Evolutionary conservation across 257 asterid species (phyloP).

Genomic region (Leptodermis oblonga): DNA sequence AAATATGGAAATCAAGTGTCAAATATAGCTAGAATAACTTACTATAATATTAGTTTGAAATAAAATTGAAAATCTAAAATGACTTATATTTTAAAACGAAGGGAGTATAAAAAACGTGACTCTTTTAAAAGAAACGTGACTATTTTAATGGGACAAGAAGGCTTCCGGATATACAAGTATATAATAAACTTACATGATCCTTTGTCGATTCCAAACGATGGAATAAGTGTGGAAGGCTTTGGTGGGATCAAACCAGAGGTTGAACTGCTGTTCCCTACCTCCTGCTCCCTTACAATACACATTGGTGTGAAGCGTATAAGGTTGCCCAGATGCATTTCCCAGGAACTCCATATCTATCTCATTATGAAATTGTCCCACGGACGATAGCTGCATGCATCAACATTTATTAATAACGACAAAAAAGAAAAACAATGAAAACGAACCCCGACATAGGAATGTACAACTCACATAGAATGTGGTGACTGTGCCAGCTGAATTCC

Average conservation of each 20-base stretch:
- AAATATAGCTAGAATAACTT: no score
- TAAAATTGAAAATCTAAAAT: no score
- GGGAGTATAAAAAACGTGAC: no score
- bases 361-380: slow-evolving; percentile 45
- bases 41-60: no score
- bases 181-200: slow-evolving; percentile 47
- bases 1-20: no score
- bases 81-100: no score
- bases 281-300: slow-evolving; percentile 45
- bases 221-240: slow-evolving; percentile 55
- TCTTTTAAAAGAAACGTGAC: no score
- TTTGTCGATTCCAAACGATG: slow-evolving; percentile 50
- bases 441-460: not conserved
- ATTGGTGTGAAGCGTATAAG: slow-evolving; percentile 58
- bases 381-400: slow-evolving; percentile 31
- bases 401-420: no score
- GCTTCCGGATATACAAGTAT: no score
- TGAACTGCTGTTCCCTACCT: slow-evolving; percentile 55
- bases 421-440: not conserved
- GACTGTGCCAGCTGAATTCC: slow-evolving; percentile 73
- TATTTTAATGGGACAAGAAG: no score
- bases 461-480: slow-evolving; percentile 56
- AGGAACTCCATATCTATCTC: slow-evolving; percentile 66
- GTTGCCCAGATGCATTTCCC: slow-evolving; percentile 49
- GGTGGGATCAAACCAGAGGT: slow-evolving; percentile 62